Conservation (phyloP, 2,329 filamentous ascomycete species). For the Chaetoscypha palmicola region DNA sequence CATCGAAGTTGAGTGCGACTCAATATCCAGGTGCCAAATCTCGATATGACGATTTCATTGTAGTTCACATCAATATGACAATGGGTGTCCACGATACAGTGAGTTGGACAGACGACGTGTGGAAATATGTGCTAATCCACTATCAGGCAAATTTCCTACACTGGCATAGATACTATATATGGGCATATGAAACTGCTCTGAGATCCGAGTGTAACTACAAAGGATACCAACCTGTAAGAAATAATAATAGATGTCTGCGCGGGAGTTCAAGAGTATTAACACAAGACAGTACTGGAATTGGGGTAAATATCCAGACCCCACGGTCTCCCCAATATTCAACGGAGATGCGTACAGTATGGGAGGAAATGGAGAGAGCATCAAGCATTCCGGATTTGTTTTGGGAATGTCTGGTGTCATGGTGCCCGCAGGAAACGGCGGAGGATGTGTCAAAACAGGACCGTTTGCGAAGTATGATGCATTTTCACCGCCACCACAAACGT, state of each 20-base stretch:
- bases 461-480: constrained; percentile 35
- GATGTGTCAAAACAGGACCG: constrained; percentile 42
- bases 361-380: constrained; percentile 36
- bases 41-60: constrained; percentile 36
- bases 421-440: constrained; percentile 45
- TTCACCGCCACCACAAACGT: not conserved
- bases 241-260: too few species aligned
- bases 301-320: constrained; percentile 12
- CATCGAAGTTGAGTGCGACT: constrained; percentile 27
- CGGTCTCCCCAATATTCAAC: constrained; percentile 38
- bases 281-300: constrained; percentile 20
- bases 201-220: constrained; percentile 37
- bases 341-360: constrained; percentile 42
- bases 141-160: constrained; percentile 31
- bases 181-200: constrained; percentile 36
- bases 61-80: constrained; percentile 33
- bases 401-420: constrained; percentile 15
- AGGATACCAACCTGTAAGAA: constrained; percentile 33
- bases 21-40: constrained; percentile 31
- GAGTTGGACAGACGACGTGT: not conserved
- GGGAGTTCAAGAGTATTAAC: too few species aligned
- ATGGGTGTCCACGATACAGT: constrained; percentile 31
- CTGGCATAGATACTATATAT: constrained; percentile 39
- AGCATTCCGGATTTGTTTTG: constrained; percentile 4
- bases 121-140: not conserved